These are phyloP conservation scores for Theobroma cacao DNA, from an alignment of 345 rosid genomes.

Conservation along the genomic window DNA sequence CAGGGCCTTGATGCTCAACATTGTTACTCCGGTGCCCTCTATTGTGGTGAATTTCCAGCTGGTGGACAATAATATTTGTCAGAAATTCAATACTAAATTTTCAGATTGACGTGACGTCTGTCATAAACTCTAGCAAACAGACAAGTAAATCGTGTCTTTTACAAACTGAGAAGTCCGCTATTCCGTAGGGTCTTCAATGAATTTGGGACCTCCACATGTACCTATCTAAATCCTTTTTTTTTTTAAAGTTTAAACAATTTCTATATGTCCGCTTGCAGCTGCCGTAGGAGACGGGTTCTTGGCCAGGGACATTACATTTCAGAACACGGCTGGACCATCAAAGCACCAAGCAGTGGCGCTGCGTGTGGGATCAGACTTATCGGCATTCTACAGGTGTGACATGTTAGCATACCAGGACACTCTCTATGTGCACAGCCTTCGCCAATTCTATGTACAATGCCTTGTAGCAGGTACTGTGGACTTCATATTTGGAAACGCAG, in stretches of 20 bases:
- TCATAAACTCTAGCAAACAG: no score
- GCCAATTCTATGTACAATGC: conserved; percentile 62
- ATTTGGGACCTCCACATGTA: neutral
- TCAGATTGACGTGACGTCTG: neutral
- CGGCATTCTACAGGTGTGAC: conserved; percentile 59
- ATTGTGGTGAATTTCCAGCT: neutral
- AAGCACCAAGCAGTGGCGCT: conserved; percentile 86
- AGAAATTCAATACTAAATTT: neutral
- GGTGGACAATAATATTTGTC: neutral
- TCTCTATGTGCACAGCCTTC: conserved; percentile 68
- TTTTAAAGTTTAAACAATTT: neutral
- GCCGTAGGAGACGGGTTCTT: conserved; percentile 66
- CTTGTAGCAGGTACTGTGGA: conserved; percentile 57
- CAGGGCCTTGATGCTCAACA: neutral
- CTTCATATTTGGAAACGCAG: conserved; percentile 80
- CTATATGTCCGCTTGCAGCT: conserved; percentile 35
- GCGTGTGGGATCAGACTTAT: conserved; percentile 57
- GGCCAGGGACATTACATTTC: conserved; percentile 67
- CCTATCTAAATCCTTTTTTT: neutral
- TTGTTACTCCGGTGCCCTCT: no score
- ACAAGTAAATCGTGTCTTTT: no score
- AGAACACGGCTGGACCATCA: conserved; percentile 77
- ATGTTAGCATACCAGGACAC: conserved; percentile 79
- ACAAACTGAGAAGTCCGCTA: no score
- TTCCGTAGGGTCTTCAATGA: no score